Base-by-base conservation (phyloP, 148 eudicot genomes). In the Chenopodium suecicum region DNA sequence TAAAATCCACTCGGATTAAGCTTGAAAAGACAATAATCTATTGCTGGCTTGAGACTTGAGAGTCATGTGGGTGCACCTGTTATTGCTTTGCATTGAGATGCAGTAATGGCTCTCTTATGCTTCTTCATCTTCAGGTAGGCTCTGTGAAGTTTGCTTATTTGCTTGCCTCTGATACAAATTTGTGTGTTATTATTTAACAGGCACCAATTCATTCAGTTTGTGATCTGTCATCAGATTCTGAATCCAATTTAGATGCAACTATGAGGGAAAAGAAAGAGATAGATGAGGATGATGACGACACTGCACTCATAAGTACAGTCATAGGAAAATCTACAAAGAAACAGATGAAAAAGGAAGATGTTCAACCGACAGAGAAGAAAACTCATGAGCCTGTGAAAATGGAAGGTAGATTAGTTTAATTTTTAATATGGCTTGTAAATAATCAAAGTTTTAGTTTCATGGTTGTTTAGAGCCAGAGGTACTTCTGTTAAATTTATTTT, bases 181-280 rank as follows among this genome's bases (percentile, higher is more conserved):
- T n/a, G 27, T 25, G 17, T 16, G 9, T 68, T 37, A 27, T 74
- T 62, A 47, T 87, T 82, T 83, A 80, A 70, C 90, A 92, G 93
- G 91, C 73, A 79, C 82, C 82, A 65, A 82, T 80, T 37, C 86
- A 84, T 84, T 90, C 90, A 62, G 78, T 94, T 68, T 92, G 82
- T 92, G 83, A 87, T 47, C 82, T 96, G 82, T 91, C 95, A 56
- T 92, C 98, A 44, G 97, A 92, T 89, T 90, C 98, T 52, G 99
- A 94, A 66, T 76, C 91, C 63, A 79, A 88, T 54, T 77, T 77
- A 82, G 87, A 84, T 68, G 79, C 82, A 79, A 72, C 79, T 54
- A 34, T 70, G 25, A 79, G 32, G 81, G 70, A 81, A 17, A 76
- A 79, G 11, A 83, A 73, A 68, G 68, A 81, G 63, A 78, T 74